Conservation (phyloP, 1,284 basidiomycete species). For the Wolfiporia cocos region DNA sequence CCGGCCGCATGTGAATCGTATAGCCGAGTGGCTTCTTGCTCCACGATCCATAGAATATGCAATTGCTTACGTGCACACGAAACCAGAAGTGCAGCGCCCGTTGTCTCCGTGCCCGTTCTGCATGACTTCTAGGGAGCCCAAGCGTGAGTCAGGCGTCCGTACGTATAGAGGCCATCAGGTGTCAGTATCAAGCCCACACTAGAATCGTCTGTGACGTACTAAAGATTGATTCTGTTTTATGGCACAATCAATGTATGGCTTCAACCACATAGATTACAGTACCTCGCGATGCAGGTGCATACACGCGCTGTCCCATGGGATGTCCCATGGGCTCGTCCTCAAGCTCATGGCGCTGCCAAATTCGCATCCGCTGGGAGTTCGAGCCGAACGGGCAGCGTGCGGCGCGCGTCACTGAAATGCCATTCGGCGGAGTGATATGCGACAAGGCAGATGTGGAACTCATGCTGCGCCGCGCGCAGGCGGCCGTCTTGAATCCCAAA, state of each 20-base stretch:
- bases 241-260: background rate
- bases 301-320: constrained; percentile 25
- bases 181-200: background rate
- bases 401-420: constrained; percentile 25
- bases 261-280: constrained; percentile 14
- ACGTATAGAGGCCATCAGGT: constrained; percentile 56
- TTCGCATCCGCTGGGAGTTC: constrained; percentile 27
- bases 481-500: constrained; percentile 35
- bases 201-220: constrained; percentile 24
- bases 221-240: background rate
- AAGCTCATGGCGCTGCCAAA: constrained; percentile 27
- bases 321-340: constrained; percentile 17
- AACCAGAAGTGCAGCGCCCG: too few relatives aligned
- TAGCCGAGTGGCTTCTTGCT: too few relatives aligned
- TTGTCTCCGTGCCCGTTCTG: too few relatives aligned
- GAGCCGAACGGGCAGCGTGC: constrained; percentile 10
- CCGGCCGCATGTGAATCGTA: too few relatives aligned
- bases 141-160: too few relatives aligned
- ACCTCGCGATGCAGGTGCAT: constrained; percentile 17
- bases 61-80: too few relatives aligned
- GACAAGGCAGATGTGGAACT: constrained; percentile 32
- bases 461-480: constrained; percentile 37
- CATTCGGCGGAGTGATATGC: constrained; percentile 30
- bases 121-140: too few relatives aligned
- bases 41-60: too few relatives aligned